phyloP scores from a whole-genome alignment of 257 asterid species.

The Solanum ossicruentum region DNA sequence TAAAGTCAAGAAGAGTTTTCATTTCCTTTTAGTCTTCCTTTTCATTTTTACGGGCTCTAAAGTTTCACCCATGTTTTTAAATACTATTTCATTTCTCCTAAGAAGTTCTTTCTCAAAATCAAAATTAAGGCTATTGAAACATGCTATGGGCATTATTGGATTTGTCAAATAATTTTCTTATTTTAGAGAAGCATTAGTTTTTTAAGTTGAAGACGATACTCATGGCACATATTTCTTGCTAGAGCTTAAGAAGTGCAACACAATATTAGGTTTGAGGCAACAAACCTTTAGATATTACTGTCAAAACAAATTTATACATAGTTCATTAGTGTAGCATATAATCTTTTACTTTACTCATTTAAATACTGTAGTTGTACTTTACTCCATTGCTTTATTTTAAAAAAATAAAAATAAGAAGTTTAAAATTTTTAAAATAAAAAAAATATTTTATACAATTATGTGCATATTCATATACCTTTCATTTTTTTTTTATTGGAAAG shows the following conservation, averaged over 20 bases:
- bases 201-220: neutral
- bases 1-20: neutral
- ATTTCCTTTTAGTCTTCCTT: no score
- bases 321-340: neutral
- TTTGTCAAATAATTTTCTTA: neutral
- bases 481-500: no score
- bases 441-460: no score
- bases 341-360: neutral
- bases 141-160: neutral
- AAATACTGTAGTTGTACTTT: neutral
- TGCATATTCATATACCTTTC: no score
- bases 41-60: neutral
- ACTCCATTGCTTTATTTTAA: no score
- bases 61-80: neutral
- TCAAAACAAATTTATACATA: no score
- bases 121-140: neutral
- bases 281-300: neutral
- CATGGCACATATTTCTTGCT: neutral
- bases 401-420: no score
- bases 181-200: neutral
- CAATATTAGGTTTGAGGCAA: neutral
- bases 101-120: neutral
- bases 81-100: neutral
- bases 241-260: neutral
- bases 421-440: no score